Base-by-base conservation (phyloP, 768 basidiomycete genomes). In the Amanita polypyramis region DNA sequence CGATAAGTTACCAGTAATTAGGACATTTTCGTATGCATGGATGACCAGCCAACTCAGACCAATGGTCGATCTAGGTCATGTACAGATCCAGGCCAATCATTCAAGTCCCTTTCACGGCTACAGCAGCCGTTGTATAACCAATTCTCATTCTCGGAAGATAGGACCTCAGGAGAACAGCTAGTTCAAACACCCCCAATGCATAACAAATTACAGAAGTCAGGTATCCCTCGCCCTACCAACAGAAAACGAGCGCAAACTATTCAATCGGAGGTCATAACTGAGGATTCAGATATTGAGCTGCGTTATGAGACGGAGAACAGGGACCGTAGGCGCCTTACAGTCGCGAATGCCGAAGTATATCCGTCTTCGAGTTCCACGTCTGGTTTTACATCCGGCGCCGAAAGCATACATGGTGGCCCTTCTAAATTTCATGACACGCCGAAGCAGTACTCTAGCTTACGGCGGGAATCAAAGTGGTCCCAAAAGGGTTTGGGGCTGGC, bases 251-350 rank as follows among this genome's bases (percentile, higher is more conserved):
- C 59, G 7, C 54, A 58, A 11, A 55, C 55, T 32, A 44, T 56
- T n/a, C 55, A 52, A 21, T 51, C 57, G 10, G 53, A 54, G 8
- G 48, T 52, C 14, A 60, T 52, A 5, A 51, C 62, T 1, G 67
- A 71, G 39, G 72, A 73, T 23, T 75, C 74, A 9, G 72, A 76
- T 45, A 45, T 71, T 3, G 73, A 75, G 49, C 57, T 55, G 25
- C 66, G 60, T 11, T 69, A 67, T 52, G 70, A 74, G 45, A 55
- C 52, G n/a, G 64, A 65, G 40, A 57, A 59, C 37, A 58, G 61
- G 32, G 64, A 69, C 14, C 62, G 60, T 43, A 66, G 73, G 4
- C 72, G 66, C 35, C 58, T 75, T 14, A 69, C 68, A 9, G 69
- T 76, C 20, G 64, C 70, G 5, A 75, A 74, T 48, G 67, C 69